phyloP scores from a whole-genome alignment of 2,329 filamentous ascomycete genomes.

The Aspergillus chevalieri region DNA sequence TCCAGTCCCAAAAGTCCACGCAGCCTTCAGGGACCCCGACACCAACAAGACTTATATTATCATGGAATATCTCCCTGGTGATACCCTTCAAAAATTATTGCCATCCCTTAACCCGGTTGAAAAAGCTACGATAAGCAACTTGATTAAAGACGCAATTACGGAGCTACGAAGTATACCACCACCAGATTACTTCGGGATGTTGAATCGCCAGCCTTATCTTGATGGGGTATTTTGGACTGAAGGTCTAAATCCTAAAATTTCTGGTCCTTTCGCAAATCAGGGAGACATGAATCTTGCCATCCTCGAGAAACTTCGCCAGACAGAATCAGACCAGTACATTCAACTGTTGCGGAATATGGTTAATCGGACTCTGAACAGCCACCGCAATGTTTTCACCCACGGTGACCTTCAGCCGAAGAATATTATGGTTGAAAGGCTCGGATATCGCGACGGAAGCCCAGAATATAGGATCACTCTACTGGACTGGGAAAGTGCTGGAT shows the following conservation, averaged over 20 bases:
- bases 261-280: constrained; percentile 9
- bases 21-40: constrained; percentile 8
- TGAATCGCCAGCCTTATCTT: constrained; percentile 8
- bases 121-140: constrained; percentile 6
- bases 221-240: constrained; percentile 13
- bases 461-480: constrained; percentile 4
- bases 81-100: constrained; percentile 7
- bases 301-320: constrained; percentile 5
- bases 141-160: constrained; percentile 4
- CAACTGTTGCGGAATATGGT: constrained; percentile 11
- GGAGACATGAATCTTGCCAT: constrained; percentile 11
- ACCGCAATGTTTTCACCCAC: constrained; percentile 13
- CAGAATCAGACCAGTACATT: constrained; percentile 8
- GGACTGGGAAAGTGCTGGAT: constrained; percentile 12
- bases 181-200: constrained; percentile 11
- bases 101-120: constrained; percentile 6
- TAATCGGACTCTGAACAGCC: constrained; percentile 9
- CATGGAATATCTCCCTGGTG: constrained; percentile 10
- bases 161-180: constrained; percentile 11
- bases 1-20: constrained; percentile 11
- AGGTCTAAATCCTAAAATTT: constrained; percentile 7
- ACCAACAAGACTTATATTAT: constrained; percentile 14
- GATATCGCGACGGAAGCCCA: neutral
- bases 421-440: constrained; percentile 10
- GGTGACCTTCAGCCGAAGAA: constrained; percentile 13